These are phyloP conservation scores for Thinopyrum elongatum DNA, from an alignment of 176 grass and related monocot species.

Conservation along the genomic window DNA sequence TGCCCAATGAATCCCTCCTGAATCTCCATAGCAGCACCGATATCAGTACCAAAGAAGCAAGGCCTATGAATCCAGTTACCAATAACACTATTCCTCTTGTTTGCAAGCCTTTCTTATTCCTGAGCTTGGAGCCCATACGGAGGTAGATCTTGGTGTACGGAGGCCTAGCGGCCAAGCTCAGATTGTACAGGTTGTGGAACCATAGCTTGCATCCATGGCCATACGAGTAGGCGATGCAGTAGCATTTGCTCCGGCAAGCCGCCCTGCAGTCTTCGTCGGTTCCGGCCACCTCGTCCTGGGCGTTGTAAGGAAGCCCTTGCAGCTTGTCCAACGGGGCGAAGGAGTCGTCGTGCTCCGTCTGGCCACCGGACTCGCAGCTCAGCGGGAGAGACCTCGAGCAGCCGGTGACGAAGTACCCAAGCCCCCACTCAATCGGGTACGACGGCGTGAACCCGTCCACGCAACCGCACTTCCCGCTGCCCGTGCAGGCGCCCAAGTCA, in stretches of 20 bases:
- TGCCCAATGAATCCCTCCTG: constrained; percentile 7
- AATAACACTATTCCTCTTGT: constrained; percentile 6
- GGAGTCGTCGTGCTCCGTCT: constrained; percentile 13
- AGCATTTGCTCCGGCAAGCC: constrained; percentile 42
- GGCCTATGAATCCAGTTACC: background rate
- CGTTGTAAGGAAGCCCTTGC: constrained; percentile 19
- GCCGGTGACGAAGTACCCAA: constrained; percentile 29
- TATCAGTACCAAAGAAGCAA: constrained; percentile 3
- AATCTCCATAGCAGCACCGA: constrained; percentile 22
- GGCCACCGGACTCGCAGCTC: constrained; percentile 18
- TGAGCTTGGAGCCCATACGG: constrained; percentile 21
- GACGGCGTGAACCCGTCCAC: constrained; percentile 31
- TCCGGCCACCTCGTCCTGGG: constrained; percentile 24
- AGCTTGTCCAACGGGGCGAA: constrained; percentile 30
- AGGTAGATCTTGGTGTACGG: constrained; percentile 19
- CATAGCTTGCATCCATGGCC: constrained; percentile 34
- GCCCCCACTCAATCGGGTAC: constrained; percentile 19
- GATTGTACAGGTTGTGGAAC: constrained; percentile 28
- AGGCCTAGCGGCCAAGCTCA: constrained; percentile 5
- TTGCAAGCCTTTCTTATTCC: background rate
- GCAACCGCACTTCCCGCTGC: constrained; percentile 23
- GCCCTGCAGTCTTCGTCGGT: constrained; percentile 30
- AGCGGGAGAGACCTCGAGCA: constrained; percentile 47
- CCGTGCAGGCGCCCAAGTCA: constrained; percentile 27
- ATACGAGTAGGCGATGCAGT: constrained; percentile 40